phyloP scores from a whole-genome alignment of 208 protist genomes.

The Blastocrithidia nonstop region DNA sequence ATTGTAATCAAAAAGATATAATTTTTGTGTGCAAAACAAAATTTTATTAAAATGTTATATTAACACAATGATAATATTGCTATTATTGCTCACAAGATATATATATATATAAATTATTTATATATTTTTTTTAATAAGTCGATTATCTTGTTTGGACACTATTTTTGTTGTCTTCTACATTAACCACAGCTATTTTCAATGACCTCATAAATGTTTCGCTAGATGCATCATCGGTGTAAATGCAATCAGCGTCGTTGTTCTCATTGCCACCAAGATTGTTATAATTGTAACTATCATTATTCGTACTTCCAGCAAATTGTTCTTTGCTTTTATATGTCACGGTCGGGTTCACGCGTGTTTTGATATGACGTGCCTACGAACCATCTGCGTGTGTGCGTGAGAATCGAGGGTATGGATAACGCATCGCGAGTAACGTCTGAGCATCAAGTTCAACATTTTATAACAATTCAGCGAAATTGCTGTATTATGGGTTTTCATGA shows the following conservation, averaged over 20 bases:
- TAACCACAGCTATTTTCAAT: constrained; percentile 57
- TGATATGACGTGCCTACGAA: constrained; percentile 71
- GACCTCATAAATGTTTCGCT: constrained; percentile 68
- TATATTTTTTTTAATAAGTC: too few species aligned
- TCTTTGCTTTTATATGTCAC: constrained; percentile 28
- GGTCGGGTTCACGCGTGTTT: constrained; percentile 75
- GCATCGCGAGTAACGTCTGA: constrained; percentile 19
- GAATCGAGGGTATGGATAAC: constrained; percentile 76
- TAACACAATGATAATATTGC: too few species aligned
- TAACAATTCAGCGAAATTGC: constrained; percentile 58
- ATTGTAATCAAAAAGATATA: too few species aligned
- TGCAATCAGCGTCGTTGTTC: constrained; percentile 29
- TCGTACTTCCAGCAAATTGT: constrained; percentile 1
- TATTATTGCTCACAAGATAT: too few species aligned
- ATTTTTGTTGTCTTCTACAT: too few species aligned
- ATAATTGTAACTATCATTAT: constrained; percentile 4
- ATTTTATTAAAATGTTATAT: too few species aligned
- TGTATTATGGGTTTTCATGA: constrained; percentile 81
- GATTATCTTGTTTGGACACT: too few species aligned
- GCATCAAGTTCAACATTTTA: constrained; percentile 56
- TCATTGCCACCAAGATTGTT: background rate
- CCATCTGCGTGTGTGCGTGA: constrained; percentile 75
- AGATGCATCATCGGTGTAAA: constrained; percentile 73
- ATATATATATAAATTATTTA: too few species aligned
- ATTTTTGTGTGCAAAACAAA: too few species aligned